Evolutionary conservation across 2,329 filamentous ascomycete genomes (phyloP), one percentile per base, ranked within the genome.

Genomic region (Microascus cirrosus): DNA sequence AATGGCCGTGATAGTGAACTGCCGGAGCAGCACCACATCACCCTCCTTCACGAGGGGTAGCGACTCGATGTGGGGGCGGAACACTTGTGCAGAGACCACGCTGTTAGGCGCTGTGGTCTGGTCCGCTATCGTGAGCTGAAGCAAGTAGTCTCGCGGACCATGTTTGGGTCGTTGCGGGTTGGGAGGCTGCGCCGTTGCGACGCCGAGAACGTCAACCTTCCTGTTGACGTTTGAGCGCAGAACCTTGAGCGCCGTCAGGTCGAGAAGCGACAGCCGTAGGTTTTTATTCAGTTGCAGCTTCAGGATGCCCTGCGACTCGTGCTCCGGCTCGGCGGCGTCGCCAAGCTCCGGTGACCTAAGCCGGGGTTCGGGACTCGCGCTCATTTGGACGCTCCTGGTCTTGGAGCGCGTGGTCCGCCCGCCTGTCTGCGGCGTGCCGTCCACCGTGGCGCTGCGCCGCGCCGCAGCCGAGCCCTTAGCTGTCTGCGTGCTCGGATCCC

Each of bases 81-180:
- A 84, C 18, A 86, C 68, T 62, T 81, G 76, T 28, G 82, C 80
- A 64, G 84, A 77, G 13, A 72, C 72, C 1, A 83, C 77, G 15
- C 69, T 66, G 11, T 70, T 68, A 2, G 80, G 78, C 3, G 77
- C 77, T 22, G 76, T 73, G 1, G 79, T 78, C 28, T 80, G 75
- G 63, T 86, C 83, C 0, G 77, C 80, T 13, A 84, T 69, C 48
- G 75, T 77, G 61, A 86, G 79, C 18, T 77, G 76, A 63, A 84
- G 76, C 68, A 81, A 77, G 68, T 78, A 85, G 64, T 85, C 80
- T 24, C 82, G 73, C 3, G 80, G 80, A 0, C 81, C 80, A 60
- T 74, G 71, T 64, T 82, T 84, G 28, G 80, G 79, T 42, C 82
- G 76, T 59, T 74, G 71, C 7, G 82, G 76, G 53, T 76, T 71